Percentiles rank a stretch among this genome's conserved stretches.
Conservation (phyloP, 257 asterid species). For the Solanum chilense region DNA sequence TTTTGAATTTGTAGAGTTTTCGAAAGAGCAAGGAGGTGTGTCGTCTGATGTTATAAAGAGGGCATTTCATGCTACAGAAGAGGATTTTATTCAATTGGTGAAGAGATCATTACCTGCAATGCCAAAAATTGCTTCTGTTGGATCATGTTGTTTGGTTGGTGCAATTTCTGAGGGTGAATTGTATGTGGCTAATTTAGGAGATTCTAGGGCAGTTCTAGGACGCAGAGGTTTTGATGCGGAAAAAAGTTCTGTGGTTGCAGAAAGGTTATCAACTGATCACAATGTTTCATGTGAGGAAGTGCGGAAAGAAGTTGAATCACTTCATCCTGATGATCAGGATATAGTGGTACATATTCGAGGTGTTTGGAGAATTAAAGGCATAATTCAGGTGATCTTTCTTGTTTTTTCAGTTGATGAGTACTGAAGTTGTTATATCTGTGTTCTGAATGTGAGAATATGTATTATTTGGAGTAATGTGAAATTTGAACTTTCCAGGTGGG, state of each 20-base stretch:
- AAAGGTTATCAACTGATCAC: conserved; percentile 82
- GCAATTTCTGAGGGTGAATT: conserved; percentile 68
- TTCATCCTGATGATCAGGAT: conserved; percentile 71
- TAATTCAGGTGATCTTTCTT: conserved; percentile 63
- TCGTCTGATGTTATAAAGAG: conserved; percentile 74
- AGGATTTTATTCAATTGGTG: conserved; percentile 76
- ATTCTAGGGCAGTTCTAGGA: conserved; percentile 95
- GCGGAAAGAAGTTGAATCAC: conserved; percentile 85
- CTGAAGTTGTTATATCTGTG: not conserved
- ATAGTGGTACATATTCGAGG: conserved; percentile 75
- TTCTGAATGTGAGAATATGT: not conserved
- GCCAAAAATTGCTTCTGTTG: conserved; percentile 82
- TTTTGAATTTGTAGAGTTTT: conserved; percentile 48
- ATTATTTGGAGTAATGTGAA: not conserved
- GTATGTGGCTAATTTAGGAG: conserved; percentile 85
- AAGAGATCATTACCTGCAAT: conserved; percentile 47
- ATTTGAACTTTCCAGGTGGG: not conserved
- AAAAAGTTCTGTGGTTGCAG: conserved; percentile 55
- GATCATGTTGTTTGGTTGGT: conserved; percentile 88
- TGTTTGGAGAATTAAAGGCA: conserved; percentile 98
- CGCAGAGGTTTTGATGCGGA: conserved; percentile 61
- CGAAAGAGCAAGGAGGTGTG: conserved; percentile 77
- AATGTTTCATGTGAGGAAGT: conserved; percentile 76
- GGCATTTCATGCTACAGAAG: conserved; percentile 84
- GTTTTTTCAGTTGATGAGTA: not conserved